Evolutionary conservation across 805 yeast species (phyloP), one percentile per base, ranked within the genome.

Genomic region (Barnettozyma sp.): DNA sequence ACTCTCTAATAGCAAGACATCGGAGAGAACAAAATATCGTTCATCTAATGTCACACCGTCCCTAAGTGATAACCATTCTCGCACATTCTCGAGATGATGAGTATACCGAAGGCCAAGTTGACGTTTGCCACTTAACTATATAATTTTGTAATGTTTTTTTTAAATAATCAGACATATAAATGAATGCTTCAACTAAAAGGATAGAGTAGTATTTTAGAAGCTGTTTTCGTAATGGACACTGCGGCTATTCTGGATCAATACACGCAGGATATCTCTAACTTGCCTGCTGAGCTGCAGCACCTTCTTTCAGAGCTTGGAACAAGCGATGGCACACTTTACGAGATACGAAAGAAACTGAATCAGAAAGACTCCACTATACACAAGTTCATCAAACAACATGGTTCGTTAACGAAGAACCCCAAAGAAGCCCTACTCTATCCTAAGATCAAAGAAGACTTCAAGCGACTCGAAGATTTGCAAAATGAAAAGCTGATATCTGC

Each of bases 201-300:
- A 11, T 4, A 1, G 20, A 27, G 9, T 15, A 20, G 7, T 16
- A 3, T n/a, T n/a, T n/a, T n/a, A n/a, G n/a, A n/a, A n/a, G n/a
- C n/a, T n/a, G n/a, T n/a, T n/a, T n/a, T n/a, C n/a, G n/a, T n/a
- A n/a, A n/a, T 85, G 95, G 97, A 88, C 60, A 88, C 97, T 4
- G 87, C 95, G n/a, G 73, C 92, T 1, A 71, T 78, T 7, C 57
- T 82, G 25, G 90, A 82, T 45, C 83, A 80, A 48, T 78, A 80
- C 40, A 73, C 80, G 5, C 79, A 73, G 53, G 81, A 76, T 45
- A 65, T 90, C 28, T 76, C 90, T 9, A 90, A 88, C 49, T 68
- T 92, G 29, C 96, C 96, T 17, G 78, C 85, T 5, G 98, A 90
- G 58, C 70, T 90, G 29, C 79, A 79, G 36, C 85, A 82, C 50